Evolutionary conservation across 176 grass and related monocot species (phyloP).

Genomic region (Zea mays): DNA sequence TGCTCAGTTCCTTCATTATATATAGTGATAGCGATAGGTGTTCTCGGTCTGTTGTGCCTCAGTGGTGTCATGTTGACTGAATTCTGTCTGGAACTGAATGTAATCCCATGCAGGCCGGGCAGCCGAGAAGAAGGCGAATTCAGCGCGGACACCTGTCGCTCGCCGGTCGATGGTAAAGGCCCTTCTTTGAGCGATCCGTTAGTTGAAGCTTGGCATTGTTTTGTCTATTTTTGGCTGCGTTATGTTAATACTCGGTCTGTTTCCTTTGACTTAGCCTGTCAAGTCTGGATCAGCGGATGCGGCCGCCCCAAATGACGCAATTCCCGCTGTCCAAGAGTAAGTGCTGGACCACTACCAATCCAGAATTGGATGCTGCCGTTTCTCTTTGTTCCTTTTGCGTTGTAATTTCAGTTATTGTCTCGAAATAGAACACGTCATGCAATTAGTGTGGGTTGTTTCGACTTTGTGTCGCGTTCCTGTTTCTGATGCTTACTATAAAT

Average conservation of each 20-base stretch:
- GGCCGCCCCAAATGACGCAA: conserved; percentile 42
- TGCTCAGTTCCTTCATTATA: neutral
- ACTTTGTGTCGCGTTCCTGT: neutral
- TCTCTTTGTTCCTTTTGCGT: conserved; percentile 12
- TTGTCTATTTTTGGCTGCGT: conserved; percentile 35
- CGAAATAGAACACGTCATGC: neutral
- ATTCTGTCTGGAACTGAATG: neutral
- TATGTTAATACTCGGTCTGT: conserved; percentile 27
- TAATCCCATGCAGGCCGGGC: conserved; percentile 2
- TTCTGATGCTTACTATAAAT: neutral
- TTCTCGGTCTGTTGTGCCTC: neutral
- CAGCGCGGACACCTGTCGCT: conserved; percentile 8
- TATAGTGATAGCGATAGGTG: neutral
- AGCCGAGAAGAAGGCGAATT: conserved; percentile 43
- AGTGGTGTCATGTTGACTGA: conserved; percentile 12
- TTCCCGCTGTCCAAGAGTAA: conserved; percentile 57
- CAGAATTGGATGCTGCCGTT: neutral
- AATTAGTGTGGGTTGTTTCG: neutral
- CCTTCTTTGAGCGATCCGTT: neutral
- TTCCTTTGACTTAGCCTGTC: conserved; percentile 42
- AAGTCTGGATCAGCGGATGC: conserved; percentile 65
- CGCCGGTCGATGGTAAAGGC: conserved; percentile 57
- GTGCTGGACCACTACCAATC: conserved; percentile 35
- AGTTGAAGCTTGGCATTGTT: conserved; percentile 1
- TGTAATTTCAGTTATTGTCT: neutral